These are phyloP conservation scores for Pezicula radicicola DNA, from an alignment of 2,329 filamentous ascomycete species.

Conservation along the genomic window DNA sequence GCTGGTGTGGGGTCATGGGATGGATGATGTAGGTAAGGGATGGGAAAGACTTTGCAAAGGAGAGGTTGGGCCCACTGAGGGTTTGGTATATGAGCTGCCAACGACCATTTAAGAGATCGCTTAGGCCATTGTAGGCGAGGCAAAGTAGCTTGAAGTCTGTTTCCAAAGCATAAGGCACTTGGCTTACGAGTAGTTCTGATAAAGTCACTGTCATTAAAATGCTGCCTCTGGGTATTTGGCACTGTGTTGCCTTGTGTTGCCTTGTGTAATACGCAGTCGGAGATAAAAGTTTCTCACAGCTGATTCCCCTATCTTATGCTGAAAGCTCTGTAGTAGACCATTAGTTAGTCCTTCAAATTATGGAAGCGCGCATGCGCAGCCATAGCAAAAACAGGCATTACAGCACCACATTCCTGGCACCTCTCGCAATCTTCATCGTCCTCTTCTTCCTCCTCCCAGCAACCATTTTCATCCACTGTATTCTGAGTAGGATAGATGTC, in stretches of 20 bases:
- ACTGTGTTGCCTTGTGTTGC: no score
- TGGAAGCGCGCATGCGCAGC: conserved; percentile 47
- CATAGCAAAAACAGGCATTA: conserved; percentile 47
- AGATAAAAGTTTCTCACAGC: no score
- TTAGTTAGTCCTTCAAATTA: conserved; percentile 5
- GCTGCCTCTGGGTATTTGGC: no score
- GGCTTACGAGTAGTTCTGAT: no score
- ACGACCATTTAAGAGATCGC: no score
- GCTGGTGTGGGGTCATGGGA: conserved; percentile 19
- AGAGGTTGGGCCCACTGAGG: conserved; percentile 15
- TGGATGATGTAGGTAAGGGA: conserved; percentile 16
- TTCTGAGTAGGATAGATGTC: conserved; percentile 18
- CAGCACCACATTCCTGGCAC: conserved; percentile 40
- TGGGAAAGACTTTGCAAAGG: conserved; percentile 21
- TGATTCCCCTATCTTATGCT: no score
- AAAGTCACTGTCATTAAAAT: no score
- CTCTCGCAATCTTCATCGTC: conserved; percentile 22
- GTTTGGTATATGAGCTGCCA: conserved; percentile 12
- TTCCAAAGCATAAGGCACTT: no score
- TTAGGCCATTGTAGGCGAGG: no score
- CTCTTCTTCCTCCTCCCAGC: conserved; percentile 24
- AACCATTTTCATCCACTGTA: conserved; percentile 10
- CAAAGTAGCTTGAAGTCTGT: no score
- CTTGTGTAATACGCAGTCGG: no score
- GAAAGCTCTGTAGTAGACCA: neutral